phyloP scores from a whole-genome alignment of 2,329 filamentous ascomycete genomes.

The Pestalotiopsis sp. region DNA sequence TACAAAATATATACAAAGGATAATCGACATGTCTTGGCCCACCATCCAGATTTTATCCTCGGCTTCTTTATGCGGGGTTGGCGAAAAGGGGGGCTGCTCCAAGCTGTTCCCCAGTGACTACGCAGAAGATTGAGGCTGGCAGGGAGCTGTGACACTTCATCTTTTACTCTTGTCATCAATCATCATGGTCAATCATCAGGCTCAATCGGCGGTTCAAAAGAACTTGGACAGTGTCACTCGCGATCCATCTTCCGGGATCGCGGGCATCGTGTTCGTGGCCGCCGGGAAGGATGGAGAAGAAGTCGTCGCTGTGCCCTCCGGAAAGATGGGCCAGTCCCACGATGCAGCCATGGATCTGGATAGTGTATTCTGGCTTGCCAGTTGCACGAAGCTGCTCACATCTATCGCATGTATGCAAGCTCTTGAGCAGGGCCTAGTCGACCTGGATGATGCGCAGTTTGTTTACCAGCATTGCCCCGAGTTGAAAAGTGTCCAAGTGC shows the following conservation, averaged over 20 bases:
- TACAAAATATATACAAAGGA: no score
- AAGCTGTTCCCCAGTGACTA: no score
- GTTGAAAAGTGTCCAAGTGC: constrained; percentile 48
- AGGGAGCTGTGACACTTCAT: no score
- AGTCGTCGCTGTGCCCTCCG: constrained; percentile 49
- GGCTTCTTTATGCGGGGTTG: no score
- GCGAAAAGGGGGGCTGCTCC: no score
- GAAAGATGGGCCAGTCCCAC: constrained; percentile 44
- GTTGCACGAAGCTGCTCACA: constrained; percentile 58
- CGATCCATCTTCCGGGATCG: not conserved
- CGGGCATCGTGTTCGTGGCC: constrained; percentile 24
- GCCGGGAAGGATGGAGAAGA: constrained; percentile 50
- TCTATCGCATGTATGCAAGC: constrained; percentile 59
- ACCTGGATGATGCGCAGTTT: constrained; percentile 49
- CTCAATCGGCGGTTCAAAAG: not conserved
- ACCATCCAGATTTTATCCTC: no score
- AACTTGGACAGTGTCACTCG: not conserved
- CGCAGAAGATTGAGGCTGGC: no score
- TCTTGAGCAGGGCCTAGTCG: constrained; percentile 52
- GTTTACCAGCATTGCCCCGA: constrained; percentile 53
- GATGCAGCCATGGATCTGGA: constrained; percentile 60
- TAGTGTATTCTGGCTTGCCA: constrained; percentile 62
- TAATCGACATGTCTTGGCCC: no score
- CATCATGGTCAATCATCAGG: not conserved
- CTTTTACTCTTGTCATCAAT: not conserved